Percentiles rank a stretch among this genome's conserved stretches.
phyloP scores from a whole-genome alignment of 495 filamentous ascomycete genomes.

The Talaromyces stipitatus region DNA sequence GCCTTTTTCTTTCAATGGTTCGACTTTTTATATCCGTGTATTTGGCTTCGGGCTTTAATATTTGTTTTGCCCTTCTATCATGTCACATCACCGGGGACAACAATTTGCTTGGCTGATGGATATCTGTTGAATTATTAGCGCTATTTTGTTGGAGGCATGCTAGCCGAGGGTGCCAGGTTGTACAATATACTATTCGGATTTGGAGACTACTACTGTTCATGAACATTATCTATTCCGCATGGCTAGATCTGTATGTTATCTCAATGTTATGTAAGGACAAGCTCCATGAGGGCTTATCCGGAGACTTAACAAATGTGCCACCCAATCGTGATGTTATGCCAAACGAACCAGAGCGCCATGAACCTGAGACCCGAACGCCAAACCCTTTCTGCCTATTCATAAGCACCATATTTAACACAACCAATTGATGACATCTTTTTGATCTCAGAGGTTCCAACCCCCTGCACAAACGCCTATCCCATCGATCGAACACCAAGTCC shows the following conservation, averaged over 20 bases:
- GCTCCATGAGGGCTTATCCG: neutral
- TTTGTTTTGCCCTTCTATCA: neutral
- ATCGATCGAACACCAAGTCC: neutral
- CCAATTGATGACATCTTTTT: neutral
- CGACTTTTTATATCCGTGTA: conserved; percentile 5
- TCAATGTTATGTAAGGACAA: neutral
- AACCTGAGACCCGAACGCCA: neutral
- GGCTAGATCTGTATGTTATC: neutral
- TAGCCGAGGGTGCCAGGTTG: conserved; percentile 10
- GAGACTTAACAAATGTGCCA: neutral
- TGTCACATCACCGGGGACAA: neutral
- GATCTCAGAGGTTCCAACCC: neutral
- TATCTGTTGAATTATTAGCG: conserved; percentile 1
- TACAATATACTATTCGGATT: neutral
- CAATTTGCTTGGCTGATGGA: neutral
- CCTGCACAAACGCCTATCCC: neutral
- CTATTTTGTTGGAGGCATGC: neutral
- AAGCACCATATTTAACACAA: neutral
- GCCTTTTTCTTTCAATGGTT: conserved; percentile 8
- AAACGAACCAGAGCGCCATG: neutral
- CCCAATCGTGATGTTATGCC: too few relatives aligned
- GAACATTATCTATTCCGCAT: neutral
- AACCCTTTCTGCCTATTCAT: neutral
- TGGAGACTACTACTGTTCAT: neutral
- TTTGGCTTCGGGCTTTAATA: conserved; percentile 1